phyloP scores from a whole-genome alignment of 441 rosid species.

The Erodium trifolium region DNA sequence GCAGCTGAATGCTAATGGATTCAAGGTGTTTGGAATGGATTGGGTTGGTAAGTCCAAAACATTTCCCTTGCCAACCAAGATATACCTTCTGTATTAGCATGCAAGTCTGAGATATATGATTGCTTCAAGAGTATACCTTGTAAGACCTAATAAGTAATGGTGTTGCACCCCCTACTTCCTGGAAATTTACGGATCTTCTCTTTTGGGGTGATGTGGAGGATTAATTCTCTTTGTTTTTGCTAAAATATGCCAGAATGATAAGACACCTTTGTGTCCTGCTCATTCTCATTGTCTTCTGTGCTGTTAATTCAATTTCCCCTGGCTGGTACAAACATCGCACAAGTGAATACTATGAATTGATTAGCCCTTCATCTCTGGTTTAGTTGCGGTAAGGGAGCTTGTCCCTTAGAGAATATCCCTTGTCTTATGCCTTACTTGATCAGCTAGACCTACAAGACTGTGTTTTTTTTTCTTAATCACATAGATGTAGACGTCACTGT shows the following conservation, averaged over 20 bases:
- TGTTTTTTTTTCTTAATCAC: conserved; percentile 14
- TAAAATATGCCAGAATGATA: too few species aligned
- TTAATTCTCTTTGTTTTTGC: too few species aligned
- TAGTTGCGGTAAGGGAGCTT: not conserved
- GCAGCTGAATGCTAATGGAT: conserved; percentile 61
- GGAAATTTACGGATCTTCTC: not conserved
- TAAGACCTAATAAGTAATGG: not conserved
- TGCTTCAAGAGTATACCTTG: conserved; percentile 1
- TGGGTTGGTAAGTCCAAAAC: conserved; percentile 61
- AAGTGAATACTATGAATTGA: not conserved
- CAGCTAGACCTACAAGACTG: conserved; percentile 8
- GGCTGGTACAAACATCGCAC: too few species aligned
- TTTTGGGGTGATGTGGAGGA: not conserved
- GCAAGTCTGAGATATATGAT: not conserved
- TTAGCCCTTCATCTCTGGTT: not conserved
- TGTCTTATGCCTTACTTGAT: not conserved
- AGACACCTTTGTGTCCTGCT: too few species aligned
- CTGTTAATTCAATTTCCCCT: too few species aligned
- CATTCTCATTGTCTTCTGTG: too few species aligned
- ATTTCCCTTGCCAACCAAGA: not conserved
- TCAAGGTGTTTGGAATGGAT: conserved; percentile 74
- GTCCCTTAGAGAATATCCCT: not conserved
- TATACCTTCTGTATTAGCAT: not conserved
- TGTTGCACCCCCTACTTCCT: not conserved
- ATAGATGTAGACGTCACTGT: conserved; percentile 30